Conservation (phyloP, 495 filamentous ascomycete genomes). For the Podospora appendiculata region DNA sequence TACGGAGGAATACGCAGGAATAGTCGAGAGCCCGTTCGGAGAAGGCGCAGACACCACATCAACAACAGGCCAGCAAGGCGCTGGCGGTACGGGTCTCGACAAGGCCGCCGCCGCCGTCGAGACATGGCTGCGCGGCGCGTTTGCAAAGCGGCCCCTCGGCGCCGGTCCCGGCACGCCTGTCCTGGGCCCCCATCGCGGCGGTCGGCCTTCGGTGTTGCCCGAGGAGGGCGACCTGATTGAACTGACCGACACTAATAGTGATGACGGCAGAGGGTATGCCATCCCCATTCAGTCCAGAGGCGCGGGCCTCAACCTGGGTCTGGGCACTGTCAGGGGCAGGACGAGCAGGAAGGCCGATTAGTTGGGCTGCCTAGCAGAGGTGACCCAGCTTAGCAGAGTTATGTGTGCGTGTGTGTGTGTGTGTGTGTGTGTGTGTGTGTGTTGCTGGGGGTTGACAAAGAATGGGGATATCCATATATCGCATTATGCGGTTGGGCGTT, state of each 20-base stretch:
- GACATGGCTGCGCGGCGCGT: slow-evolving; percentile 78
- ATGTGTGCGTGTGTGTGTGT: neutral
- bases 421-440: neutral
- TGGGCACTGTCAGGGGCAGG: neutral
- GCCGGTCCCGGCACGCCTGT: slow-evolving; percentile 40
- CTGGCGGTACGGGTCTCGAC: slow-evolving; percentile 49
- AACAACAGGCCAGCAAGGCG: slow-evolving; percentile 7
- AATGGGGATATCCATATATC: slow-evolving; percentile 1
- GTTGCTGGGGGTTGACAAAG: neutral
- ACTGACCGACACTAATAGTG: slow-evolving; percentile 55
- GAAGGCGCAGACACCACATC: slow-evolving; percentile 29
- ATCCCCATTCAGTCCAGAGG: too few relatives aligned
- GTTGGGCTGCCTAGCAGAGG: neutral
- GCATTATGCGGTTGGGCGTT: neutral
- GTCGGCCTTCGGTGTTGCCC: slow-evolving; percentile 17
- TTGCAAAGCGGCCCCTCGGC: slow-evolving; percentile 38
- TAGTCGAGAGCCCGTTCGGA: slow-evolving; percentile 45
- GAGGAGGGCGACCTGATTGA: slow-evolving; percentile 74
- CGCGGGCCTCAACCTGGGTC: too few relatives aligned
- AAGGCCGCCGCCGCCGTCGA: slow-evolving; percentile 80
- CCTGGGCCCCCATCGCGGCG: slow-evolving; percentile 27
- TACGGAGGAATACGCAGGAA: slow-evolving; percentile 20
- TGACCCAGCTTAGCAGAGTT: neutral
- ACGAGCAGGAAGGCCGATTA: slow-evolving; percentile 29
- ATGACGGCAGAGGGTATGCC: slow-evolving; percentile 34